Evolutionary conservation across 179 eudicot species (phyloP).

Genomic region (Heliamphora pulchella): DNA sequence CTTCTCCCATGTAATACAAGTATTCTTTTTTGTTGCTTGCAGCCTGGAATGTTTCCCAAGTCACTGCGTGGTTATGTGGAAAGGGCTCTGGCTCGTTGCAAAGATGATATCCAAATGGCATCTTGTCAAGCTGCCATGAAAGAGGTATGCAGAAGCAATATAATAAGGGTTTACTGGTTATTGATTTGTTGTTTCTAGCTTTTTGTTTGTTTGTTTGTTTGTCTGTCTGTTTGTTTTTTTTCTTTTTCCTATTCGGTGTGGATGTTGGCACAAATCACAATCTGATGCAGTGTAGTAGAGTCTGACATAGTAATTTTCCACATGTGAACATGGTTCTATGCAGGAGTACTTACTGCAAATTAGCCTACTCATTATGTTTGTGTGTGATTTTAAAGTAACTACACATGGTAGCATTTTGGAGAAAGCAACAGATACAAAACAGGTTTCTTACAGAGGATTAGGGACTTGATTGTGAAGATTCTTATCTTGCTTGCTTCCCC

Average conservation of each 20-base stretch:
- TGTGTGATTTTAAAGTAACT: not conserved
- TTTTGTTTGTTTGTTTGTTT: not conserved
- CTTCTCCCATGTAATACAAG: too few species aligned
- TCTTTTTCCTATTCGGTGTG: not conserved
- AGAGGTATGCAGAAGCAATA: conserved; percentile 41
- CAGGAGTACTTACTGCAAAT: not conserved
- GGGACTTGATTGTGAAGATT: not conserved
- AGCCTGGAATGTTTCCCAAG: conserved; percentile 81
- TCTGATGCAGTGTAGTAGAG: too few species aligned
- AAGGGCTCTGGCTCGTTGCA: conserved; percentile 96
- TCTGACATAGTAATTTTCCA: not conserved
- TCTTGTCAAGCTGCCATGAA: conserved; percentile 79
- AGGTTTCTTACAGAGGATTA: not conserved
- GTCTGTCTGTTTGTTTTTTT: too few species aligned
- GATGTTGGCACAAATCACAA: not conserved
- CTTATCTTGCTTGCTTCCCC: not conserved
- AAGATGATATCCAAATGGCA: conserved; percentile 67
- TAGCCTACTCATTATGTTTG: not conserved
- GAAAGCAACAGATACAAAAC: not conserved
- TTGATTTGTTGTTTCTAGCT: not conserved
- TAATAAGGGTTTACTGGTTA: not conserved
- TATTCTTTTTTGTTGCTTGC: conserved; percentile 20
- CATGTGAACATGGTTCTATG: not conserved
- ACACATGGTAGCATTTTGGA: not conserved
- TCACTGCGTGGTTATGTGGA: conserved; percentile 93